Evolutionary conservation across 1,284 basidiomycete species (phyloP), one percentile per base, ranked within the genome.

Genomic region (Heliocybe sulcata): DNA sequence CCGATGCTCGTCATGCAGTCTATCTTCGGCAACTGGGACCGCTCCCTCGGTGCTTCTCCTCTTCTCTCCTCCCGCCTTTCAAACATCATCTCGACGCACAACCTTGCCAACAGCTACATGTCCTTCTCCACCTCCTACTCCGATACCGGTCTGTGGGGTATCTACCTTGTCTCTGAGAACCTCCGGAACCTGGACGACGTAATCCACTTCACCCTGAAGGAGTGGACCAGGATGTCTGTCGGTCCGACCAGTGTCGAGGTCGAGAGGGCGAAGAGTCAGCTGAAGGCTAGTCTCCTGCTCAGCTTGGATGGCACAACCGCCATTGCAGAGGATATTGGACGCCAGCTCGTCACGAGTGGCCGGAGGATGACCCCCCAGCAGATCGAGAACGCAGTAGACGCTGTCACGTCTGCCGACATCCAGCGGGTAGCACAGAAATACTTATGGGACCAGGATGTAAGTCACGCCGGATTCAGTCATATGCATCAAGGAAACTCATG

Each of bases 121-220:
- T 94, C 92, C 60, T 99, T 99, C 86, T 97, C 93, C 42, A 99
- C 97, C 11, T 95, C 92, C n/a, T 99, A 99, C 80, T 95, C 94
- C 16, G 97, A 99, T 75, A 99, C 95, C 19, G 97, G 96, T 66
- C 87, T 99, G 49, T 99, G 97, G 97, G 97, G 97, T 66, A 94
- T 98, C 75, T 99, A 99, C 82, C 76, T 98, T 56, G 91, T 94
- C 57, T 87, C 92, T 26, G 97, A 99, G 81, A 98, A 98, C 79
- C 69, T 92, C 56, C 79, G 81, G 73, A 94, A 96, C 77, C 77
- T 98, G 56, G 96, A 99, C 68, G 97, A 99, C 71, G 74, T 98
- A 59, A 72, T 85, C 56, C 96, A 99, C 79, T 95, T 98, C 72
- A 97, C 94, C 27, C 79, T 98, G 60, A 87, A 84, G 72, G 96